These are phyloP conservation scores for Ziziphus jujuba DNA, from an alignment of 306 rosid genomes.

Conservation along the genomic window DNA sequence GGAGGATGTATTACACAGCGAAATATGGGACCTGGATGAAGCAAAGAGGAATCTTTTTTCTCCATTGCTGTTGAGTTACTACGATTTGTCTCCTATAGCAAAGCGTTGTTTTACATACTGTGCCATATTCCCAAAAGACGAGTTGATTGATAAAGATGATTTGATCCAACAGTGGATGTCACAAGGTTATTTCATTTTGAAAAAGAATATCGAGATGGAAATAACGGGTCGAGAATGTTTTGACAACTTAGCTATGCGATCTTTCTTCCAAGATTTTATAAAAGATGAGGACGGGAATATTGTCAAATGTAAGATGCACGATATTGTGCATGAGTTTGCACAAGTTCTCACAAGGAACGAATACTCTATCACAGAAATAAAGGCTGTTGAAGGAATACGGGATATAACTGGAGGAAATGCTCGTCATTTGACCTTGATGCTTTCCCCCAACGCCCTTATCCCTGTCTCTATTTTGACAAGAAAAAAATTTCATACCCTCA, in stretches of 20 bases:
- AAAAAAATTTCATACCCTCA: background rate
- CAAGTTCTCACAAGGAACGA: background rate
- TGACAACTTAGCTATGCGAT: constrained; percentile 7
- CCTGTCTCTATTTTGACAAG: background rate
- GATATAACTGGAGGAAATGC: background rate
- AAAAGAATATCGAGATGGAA: background rate
- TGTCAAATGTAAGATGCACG: constrained; percentile 11
- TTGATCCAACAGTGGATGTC: constrained; percentile 14
- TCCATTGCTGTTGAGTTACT: constrained; percentile 7
- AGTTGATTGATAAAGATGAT: background rate
- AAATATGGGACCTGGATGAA: constrained; percentile 12
- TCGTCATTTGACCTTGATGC: background rate
- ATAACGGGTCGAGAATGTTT: constrained; percentile 6
- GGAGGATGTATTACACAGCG: background rate
- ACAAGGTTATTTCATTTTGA: background rate
- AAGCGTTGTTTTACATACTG: constrained; percentile 22
- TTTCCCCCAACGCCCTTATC: background rate
- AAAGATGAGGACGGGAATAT: background rate
- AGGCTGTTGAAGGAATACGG: background rate
- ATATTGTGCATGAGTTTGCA: constrained; percentile 9
- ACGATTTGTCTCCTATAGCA: constrained; percentile 11
- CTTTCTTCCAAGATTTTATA: constrained; percentile 12
- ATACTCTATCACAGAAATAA: background rate
- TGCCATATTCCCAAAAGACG: constrained; percentile 14
- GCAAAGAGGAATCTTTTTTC: background rate